phyloP scores from a whole-genome alignment of 139 green algal genomes.

The Chlamydomonas applanata region DNA sequence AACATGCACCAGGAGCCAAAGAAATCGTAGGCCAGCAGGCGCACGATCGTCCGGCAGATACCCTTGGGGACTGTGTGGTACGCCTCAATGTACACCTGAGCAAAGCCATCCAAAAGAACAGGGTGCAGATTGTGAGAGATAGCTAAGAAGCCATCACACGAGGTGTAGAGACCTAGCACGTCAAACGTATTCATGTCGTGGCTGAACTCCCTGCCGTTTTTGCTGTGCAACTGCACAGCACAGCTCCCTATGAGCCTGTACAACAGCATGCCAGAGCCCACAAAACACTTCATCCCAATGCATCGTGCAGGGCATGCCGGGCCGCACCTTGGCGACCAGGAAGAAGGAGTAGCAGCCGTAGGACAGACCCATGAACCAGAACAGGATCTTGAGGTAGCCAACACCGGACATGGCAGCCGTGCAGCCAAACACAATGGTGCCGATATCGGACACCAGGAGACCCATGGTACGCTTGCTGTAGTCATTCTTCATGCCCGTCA shows the following conservation, averaged over 20 bases:
- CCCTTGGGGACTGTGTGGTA: constrained; percentile 62
- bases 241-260: too few relatives aligned
- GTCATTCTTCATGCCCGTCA: constrained; percentile 53
- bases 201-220: too few relatives aligned
- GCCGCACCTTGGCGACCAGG: constrained; percentile 43
- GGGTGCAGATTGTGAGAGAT: too few relatives aligned
- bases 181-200: too few relatives aligned
- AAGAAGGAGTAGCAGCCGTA: constrained; percentile 58
- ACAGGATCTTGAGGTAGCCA: constrained; percentile 30
- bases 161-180: too few relatives aligned
- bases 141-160: too few relatives aligned
- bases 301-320: too few relatives aligned
- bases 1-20: constrained; percentile 53
- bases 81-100: constrained; percentile 52
- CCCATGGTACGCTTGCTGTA: constrained; percentile 64
- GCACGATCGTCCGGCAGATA: constrained; percentile 42
- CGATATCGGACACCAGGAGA: constrained; percentile 39
- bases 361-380: constrained; percentile 45
- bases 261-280: background rate
- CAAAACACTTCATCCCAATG: too few relatives aligned
- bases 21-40: constrained; percentile 45
- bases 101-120: too few relatives aligned
- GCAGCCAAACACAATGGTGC: constrained; percentile 34
- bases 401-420: constrained; percentile 20
- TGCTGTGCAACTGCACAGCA: too few relatives aligned